These are phyloP conservation scores for Senna siamea DNA, from an alignment of 306 rosid genomes.

Conservation along the genomic window DNA sequence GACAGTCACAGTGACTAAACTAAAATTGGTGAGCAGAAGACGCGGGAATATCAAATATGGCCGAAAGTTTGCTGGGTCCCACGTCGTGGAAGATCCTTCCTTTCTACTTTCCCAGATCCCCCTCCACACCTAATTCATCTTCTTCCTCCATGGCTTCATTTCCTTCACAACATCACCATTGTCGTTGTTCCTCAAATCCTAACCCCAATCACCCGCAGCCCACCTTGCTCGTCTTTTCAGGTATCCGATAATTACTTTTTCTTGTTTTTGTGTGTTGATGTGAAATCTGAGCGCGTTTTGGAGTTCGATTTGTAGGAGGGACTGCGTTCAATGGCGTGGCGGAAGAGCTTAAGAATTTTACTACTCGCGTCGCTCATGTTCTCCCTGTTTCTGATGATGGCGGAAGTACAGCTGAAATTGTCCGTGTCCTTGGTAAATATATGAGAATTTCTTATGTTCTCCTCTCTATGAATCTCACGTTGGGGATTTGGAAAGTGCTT, in stretches of 20 bases:
- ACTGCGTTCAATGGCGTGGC: constrained; percentile 94
- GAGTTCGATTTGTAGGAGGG: constrained; percentile 55
- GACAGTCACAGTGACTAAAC: neutral
- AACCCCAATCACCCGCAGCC: constrained; percentile 51
- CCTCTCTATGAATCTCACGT: neutral
- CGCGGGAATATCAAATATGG: constrained; percentile 54
- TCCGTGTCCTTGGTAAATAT: constrained; percentile 97
- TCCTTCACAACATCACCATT: constrained; percentile 44
- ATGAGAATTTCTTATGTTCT: no score
- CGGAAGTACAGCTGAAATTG: constrained; percentile 96
- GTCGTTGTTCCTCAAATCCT: constrained; percentile 52
- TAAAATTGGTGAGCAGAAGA: constrained; percentile 1
- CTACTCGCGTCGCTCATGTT: constrained; percentile 93
- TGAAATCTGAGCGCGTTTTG: neutral
- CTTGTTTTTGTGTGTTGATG: neutral
- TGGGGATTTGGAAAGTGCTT: neutral
- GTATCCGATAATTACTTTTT: neutral
- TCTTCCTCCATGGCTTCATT: constrained; percentile 57
- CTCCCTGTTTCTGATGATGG: constrained; percentile 98
- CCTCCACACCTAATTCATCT: constrained; percentile 12
- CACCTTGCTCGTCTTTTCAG: constrained; percentile 83
- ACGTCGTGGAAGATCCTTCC: constrained; percentile 9
- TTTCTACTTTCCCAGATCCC: constrained; percentile 36
- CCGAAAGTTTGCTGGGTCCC: constrained; percentile 60
- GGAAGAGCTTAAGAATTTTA: constrained; percentile 75